Evolutionary conservation across 2,329 filamentous ascomycete genomes (phyloP).

Genomic region (Cordyceps farinosa): DNA sequence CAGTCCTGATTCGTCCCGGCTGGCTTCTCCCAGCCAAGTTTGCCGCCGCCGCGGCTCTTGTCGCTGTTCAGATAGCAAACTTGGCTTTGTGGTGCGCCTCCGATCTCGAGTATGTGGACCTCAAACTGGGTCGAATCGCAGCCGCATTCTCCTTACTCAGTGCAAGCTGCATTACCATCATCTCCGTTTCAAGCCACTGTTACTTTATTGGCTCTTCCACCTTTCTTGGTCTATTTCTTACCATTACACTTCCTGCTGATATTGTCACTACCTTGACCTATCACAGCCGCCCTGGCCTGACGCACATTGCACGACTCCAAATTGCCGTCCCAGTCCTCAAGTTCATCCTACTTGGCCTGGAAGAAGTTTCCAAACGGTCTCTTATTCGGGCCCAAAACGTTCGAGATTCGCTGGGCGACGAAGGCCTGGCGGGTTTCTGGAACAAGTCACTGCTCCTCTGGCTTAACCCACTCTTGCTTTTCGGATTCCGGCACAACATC

Average conservation of each 20-base stretch:
- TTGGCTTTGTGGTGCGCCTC: slow-evolving; percentile 26
- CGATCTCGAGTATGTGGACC: slow-evolving; percentile 14
- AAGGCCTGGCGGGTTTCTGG: slow-evolving; percentile 23
- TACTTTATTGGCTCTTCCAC: slow-evolving; percentile 31
- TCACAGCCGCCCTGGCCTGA: slow-evolving; percentile 28
- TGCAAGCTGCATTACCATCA: slow-evolving; percentile 24
- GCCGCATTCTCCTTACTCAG: slow-evolving; percentile 27
- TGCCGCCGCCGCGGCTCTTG: background rate
- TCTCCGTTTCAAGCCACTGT: slow-evolving; percentile 33
- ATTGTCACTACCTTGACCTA: slow-evolving; percentile 31
- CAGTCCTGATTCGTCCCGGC: background rate
- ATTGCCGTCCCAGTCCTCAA: slow-evolving; percentile 28
- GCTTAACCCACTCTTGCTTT: background rate
- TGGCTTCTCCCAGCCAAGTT: slow-evolving; percentile 23
- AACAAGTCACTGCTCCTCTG: background rate
- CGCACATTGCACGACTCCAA: slow-evolving; percentile 26
- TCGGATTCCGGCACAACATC: background rate
- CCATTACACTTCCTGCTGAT: slow-evolving; percentile 32
- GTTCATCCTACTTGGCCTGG: slow-evolving; percentile 27
- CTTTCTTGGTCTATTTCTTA: slow-evolving; percentile 30
- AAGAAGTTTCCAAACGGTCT: slow-evolving; percentile 29
- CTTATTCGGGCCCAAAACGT: background rate
- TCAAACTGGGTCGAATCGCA: slow-evolving; percentile 27
- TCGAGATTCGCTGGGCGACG: slow-evolving; percentile 18
- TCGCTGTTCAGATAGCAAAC: slow-evolving; percentile 23